Evolutionary conservation across 306 rosid species (phyloP), one percentile per base, ranked within the genome.

Genomic region (Glycine soja): DNA sequence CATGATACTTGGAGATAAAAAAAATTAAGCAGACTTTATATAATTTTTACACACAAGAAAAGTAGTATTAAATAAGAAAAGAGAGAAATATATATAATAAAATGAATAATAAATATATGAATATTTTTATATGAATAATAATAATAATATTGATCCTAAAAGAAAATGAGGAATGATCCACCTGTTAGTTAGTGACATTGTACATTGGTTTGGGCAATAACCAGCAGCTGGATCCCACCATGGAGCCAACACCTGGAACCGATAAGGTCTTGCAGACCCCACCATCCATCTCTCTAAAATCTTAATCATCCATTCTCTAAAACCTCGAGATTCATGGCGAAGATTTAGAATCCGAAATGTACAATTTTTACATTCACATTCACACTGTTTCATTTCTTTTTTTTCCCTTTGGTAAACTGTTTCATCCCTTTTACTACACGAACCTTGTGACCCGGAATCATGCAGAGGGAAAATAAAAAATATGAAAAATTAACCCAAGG

Each of bases 121-220:
- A 1, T 0, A 5, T 61, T 24, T 30, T 30, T 5, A 30, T 61
- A 30, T 24, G 43, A 61, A 30, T 32, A 61, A 61, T 3, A 36
- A 34, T 34, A 34, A 36, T 36, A 36, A 36, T 4, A n/a, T 24
- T 15, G n/a, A 10, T 50, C 13, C 0, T 42, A 8, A 18, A 65
- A 74, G 64, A 73, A 78, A 61, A 10, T 54, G 76, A 80, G 77
- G 97, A 91, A 92, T 91, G 94, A 91, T 90, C 92, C 92, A 92
- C 91, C 95, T 88, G 95, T 89, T 90, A 86, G 93, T 92, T 89
- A 92, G 93, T 90, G 92, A 89, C 85, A 86, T 81, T 83, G 91
- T 85, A 85, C 85, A 89, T 80, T 86, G 94, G 92, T 85, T 84
- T 12, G 84, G 91, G 86, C 86, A 85, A 87, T 73, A 80, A 82